Conservation (phyloP, 2,329 filamentous ascomycete genomes). For the Myriosclerotinia scirpicola region DNA sequence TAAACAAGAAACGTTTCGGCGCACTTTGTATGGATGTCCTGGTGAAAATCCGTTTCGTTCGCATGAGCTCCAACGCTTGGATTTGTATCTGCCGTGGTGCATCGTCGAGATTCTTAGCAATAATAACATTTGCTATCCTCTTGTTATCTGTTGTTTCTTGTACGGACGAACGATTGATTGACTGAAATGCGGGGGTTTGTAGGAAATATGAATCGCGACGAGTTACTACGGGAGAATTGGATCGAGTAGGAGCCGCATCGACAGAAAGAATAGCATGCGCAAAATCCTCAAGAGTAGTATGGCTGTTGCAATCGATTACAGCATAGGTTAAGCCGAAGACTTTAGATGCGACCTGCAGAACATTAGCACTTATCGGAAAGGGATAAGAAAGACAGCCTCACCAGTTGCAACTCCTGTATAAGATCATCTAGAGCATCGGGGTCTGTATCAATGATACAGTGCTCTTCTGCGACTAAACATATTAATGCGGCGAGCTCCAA, state of each 20-base stretch:
- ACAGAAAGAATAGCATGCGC: constrained; percentile 57
- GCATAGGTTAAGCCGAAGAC: constrained; percentile 72
- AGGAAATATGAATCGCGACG: constrained; percentile 41
- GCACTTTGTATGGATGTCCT: constrained; percentile 71
- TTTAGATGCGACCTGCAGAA: constrained; percentile 59
- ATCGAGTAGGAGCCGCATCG: constrained; percentile 33
- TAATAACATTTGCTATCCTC: constrained; percentile 75
- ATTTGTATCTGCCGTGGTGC: constrained; percentile 78
- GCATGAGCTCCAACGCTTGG: constrained; percentile 75
- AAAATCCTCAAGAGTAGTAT: constrained; percentile 81
- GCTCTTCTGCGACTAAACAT: constrained; percentile 76
- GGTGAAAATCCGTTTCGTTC: constrained; percentile 75
- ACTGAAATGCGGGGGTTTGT: constrained; percentile 34
- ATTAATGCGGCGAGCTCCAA: constrained; percentile 84
- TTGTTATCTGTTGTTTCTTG: constrained; percentile 47
- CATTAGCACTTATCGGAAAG: neutral
- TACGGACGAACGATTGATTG: constrained; percentile 38
- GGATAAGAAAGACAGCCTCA: constrained; percentile 41
- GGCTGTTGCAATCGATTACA: constrained; percentile 69
- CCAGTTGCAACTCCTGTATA: constrained; percentile 71
- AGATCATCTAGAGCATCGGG: constrained; percentile 62
- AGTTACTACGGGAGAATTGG: constrained; percentile 34
- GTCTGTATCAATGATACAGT: constrained; percentile 82
- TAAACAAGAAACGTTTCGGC: constrained; percentile 76
- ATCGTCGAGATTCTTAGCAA: constrained; percentile 76